phyloP scores from a whole-genome alignment of 805 yeast species.

The Cyberlindnera saturnus region DNA sequence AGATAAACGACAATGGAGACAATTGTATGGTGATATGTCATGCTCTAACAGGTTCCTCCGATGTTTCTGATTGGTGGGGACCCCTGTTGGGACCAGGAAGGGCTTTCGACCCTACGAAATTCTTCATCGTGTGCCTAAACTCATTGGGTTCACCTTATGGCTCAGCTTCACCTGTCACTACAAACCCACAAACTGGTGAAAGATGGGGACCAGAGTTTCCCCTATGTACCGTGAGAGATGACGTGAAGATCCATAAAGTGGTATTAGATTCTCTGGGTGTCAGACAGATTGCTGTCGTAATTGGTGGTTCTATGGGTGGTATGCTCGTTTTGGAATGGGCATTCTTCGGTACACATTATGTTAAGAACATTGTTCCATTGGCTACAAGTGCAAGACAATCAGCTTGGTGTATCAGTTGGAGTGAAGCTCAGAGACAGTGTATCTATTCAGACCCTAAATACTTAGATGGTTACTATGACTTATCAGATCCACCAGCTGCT shows the following conservation, averaged over 20 bases:
- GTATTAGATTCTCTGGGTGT: slow-evolving; percentile 79
- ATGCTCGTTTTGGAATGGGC: slow-evolving; percentile 92
- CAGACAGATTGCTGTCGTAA: slow-evolving; percentile 70
- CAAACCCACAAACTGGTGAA: slow-evolving; percentile 68
- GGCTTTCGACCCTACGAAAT: slow-evolving; percentile 88
- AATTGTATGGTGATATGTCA: slow-evolving; percentile 91
- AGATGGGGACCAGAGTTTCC: slow-evolving; percentile 95
- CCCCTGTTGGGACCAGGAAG: slow-evolving; percentile 79
- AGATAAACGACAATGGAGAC: slow-evolving; percentile 57
- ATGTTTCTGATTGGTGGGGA: slow-evolving; percentile 99
- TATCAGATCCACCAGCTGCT: slow-evolving; percentile 71
- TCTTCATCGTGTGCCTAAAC: slow-evolving; percentile 81
- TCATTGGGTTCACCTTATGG: slow-evolving; percentile 98
- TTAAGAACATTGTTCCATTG: slow-evolving; percentile 66
- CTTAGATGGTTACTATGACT: slow-evolving; percentile 78
- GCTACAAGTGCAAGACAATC: slow-evolving; percentile 94
- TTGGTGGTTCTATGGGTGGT: slow-evolving; percentile 99
- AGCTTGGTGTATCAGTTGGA: slow-evolving; percentile 99
- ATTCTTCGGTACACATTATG: slow-evolving; percentile 61
- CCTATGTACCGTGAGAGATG: slow-evolving; percentile 88
- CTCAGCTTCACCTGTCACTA: slow-evolving; percentile 82
- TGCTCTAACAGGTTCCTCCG: slow-evolving; percentile 93
- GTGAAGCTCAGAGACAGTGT: slow-evolving; percentile 95
- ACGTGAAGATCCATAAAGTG: slow-evolving; percentile 69
- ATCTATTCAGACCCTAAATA: slow-evolving; percentile 94